Percentiles rank a stretch among this genome's conserved stretches.
Conservation (phyloP, 1,284 basidiomycete genomes). For the Cryptococcus sp. region DNA sequence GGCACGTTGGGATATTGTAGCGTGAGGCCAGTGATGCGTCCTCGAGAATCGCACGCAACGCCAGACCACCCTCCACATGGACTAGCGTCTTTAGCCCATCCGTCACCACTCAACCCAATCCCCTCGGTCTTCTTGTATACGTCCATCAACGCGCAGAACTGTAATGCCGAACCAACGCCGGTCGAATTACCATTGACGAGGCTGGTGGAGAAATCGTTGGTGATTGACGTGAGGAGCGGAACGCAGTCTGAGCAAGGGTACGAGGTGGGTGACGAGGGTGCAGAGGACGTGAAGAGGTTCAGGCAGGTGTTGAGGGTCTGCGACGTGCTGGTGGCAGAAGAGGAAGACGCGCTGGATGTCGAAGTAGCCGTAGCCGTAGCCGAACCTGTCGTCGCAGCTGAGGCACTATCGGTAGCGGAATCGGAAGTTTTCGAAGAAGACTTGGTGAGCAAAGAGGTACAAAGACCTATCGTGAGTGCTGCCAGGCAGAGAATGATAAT, state of each 20-base stretch:
- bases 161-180: conserved; percentile 46
- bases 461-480: conserved; percentile 36
- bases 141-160: conserved; percentile 52
- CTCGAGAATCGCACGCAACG: conserved; percentile 42
- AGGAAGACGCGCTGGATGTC: conserved; percentile 9
- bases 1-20: conserved; percentile 45
- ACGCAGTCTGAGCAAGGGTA: conserved; percentile 48
- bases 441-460: conserved; percentile 32
- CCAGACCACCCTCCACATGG: conserved; percentile 48
- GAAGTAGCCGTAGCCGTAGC: conserved; percentile 4
- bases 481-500: conserved; percentile 32
- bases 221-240: conserved; percentile 29
- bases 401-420: conserved; percentile 4
- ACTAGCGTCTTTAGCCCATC: conserved; percentile 37
- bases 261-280: conserved; percentile 28
- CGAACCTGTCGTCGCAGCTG: background rate
- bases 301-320: conserved; percentile 43
- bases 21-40: conserved; percentile 29
- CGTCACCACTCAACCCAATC: conserved; percentile 14
- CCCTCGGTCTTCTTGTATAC: conserved; percentile 25
- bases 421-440: conserved; percentile 2
- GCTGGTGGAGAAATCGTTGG: conserved; percentile 42
- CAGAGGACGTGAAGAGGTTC: conserved; percentile 31
- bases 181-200: conserved; percentile 34
- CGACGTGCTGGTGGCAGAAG: conserved; percentile 18